phyloP scores from a whole-genome alignment of 1,284 basidiomycete genomes.

The Melampsora larici-populina region DNA sequence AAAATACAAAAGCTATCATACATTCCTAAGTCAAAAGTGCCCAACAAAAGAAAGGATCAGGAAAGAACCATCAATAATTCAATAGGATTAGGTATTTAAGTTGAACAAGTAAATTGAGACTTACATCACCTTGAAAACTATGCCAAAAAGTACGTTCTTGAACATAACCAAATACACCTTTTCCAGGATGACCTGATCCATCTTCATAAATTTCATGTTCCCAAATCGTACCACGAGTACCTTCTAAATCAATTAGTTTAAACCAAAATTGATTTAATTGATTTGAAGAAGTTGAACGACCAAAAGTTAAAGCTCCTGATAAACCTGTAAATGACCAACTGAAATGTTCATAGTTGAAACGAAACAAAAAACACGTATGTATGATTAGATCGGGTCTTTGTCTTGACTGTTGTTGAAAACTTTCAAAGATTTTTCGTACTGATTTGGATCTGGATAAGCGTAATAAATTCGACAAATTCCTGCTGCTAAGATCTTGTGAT shows the following conservation, averaged over 20 bases:
- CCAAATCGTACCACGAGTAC: slow-evolving; percentile 85
- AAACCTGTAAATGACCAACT: slow-evolving; percentile 81
- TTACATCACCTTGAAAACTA: slow-evolving; percentile 84
- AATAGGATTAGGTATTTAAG: too few relatives aligned
- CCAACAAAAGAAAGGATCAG: too few relatives aligned
- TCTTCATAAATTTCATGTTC: slow-evolving; percentile 81
- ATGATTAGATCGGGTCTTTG: too few relatives aligned
- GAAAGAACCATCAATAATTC: slow-evolving; percentile 7
- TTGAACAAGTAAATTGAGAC: slow-evolving; percentile 55
- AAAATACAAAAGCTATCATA: slow-evolving; percentile 86
- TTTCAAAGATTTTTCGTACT: too few relatives aligned
- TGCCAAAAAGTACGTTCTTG: slow-evolving; percentile 90
- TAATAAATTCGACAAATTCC: slow-evolving; percentile 81
- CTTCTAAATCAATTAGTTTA: slow-evolving; percentile 74
- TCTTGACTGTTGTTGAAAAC: too few relatives aligned
- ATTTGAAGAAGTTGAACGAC: slow-evolving; percentile 61
- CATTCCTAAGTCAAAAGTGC: slow-evolving; percentile 61
- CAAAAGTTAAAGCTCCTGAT: slow-evolving; percentile 75
- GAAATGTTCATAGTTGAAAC: too few relatives aligned
- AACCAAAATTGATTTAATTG: slow-evolving; percentile 63
- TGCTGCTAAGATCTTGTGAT: slow-evolving; percentile 69
- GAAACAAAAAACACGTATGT: too few relatives aligned
- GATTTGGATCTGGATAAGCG: slow-evolving; percentile 61
- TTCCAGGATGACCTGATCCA: slow-evolving; percentile 23
- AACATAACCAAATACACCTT: slow-evolving; percentile 68